These are phyloP conservation scores for Lipomyces anomalus DNA, from an alignment of 805 yeast species.

Conservation along the genomic window DNA sequence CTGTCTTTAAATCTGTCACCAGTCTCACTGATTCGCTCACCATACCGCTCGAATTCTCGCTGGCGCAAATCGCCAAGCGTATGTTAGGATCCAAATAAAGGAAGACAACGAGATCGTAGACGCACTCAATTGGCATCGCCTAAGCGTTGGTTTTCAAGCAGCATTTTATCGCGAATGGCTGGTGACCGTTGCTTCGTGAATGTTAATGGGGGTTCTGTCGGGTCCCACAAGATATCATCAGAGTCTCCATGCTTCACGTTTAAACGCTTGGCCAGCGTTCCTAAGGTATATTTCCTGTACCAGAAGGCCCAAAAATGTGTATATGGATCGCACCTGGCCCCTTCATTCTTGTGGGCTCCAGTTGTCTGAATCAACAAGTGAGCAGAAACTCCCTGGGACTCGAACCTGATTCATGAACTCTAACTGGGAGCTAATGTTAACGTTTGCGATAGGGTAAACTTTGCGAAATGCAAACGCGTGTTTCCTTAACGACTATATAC, in stretches of 20 bases:
- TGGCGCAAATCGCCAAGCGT: not conserved
- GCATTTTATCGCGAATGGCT: conserved; percentile 1
- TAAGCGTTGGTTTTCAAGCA: not conserved
- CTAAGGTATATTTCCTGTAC: conserved; percentile 2
- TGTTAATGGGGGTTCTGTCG: conserved; percentile 1
- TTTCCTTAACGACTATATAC: too few relatives aligned
- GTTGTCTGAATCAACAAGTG: too few relatives aligned
- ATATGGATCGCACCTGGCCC: too few relatives aligned
- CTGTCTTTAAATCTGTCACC: conserved; percentile 3
- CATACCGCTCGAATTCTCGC: conserved; percentile 3
- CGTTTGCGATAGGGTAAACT: too few relatives aligned
- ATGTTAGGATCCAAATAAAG: conserved; percentile 1
- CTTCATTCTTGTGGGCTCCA: too few relatives aligned
- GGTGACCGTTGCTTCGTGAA: conserved; percentile 3
- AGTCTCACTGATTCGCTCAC: not conserved
- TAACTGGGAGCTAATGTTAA: too few relatives aligned
- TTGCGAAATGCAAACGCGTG: too few relatives aligned
- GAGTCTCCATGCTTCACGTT: conserved; percentile 3
- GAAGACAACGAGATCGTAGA: conserved; percentile 3
- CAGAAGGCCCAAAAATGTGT: conserved; percentile 2
- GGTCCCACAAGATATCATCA: conserved; percentile 4
- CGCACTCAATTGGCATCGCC: conserved; percentile 2
- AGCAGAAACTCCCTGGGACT: too few relatives aligned
- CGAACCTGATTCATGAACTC: too few relatives aligned
- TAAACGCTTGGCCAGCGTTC: not conserved